phyloP scores from a whole-genome alignment of 495 filamentous ascomycete genomes.

The Daldinia childiae region DNA sequence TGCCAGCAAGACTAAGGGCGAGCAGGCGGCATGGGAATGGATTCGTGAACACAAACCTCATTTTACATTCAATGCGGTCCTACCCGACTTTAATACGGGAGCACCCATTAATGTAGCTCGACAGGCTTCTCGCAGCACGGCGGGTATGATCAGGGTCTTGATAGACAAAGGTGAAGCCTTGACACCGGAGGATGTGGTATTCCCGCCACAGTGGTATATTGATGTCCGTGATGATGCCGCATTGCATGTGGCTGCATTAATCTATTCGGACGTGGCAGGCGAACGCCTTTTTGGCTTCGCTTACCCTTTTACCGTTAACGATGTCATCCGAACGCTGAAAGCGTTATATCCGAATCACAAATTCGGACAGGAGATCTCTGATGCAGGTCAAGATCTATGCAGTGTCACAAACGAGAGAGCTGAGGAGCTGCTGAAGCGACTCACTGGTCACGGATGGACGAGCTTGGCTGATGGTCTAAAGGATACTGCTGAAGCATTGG shows the following conservation, averaged over 20 bases:
- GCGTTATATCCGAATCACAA: slow-evolving; percentile 20
- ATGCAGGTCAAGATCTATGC: slow-evolving; percentile 22
- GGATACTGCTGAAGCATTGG: slow-evolving; percentile 4
- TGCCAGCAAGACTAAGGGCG: slow-evolving; percentile 33
- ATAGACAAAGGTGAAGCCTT: slow-evolving; percentile 11
- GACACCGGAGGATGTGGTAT: neutral
- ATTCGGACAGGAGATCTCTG: slow-evolving; percentile 11
- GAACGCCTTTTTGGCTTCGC: slow-evolving; percentile 34
- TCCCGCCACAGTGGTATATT: slow-evolving; percentile 26
- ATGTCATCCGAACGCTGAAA: slow-evolving; percentile 15
- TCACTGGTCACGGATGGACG: slow-evolving; percentile 32
- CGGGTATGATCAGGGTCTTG: slow-evolving; percentile 10
- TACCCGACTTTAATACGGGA: slow-evolving; percentile 32
- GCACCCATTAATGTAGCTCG: slow-evolving; percentile 11
- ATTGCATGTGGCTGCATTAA: slow-evolving; percentile 34
- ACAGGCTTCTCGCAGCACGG: slow-evolving; percentile 29
- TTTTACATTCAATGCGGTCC: slow-evolving; percentile 40
- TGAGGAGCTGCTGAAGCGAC: slow-evolving; percentile 35
- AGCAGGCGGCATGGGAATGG: slow-evolving; percentile 41
- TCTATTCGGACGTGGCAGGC: slow-evolving; percentile 27
- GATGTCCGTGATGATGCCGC: slow-evolving; percentile 32
- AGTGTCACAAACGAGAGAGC: slow-evolving; percentile 36
- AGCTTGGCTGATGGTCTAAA: slow-evolving; percentile 28
- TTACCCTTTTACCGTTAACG: slow-evolving; percentile 26
- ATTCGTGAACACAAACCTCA: slow-evolving; percentile 29